Evolutionary conservation across 2,329 filamentous ascomycete genomes (phyloP), one percentile per base, ranked within the genome.

Genomic region (Penicillium nordicum): DNA sequence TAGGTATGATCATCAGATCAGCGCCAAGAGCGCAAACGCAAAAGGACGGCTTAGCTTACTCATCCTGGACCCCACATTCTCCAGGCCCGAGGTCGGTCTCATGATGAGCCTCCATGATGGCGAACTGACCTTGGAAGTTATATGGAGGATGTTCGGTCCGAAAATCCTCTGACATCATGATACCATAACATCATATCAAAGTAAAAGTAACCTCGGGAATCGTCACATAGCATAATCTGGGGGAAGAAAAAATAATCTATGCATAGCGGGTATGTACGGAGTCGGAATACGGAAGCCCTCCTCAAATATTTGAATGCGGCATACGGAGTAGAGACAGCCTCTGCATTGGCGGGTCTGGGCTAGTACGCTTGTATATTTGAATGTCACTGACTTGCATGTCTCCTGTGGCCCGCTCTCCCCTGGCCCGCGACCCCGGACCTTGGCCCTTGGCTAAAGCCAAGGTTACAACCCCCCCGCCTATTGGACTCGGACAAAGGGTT

Each of bases 401-500:
- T 43, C 52, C 45, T 42, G 29, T 54, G 37, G 45, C 45, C 51
- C 44, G 44, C 51, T 4, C n/a, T 37, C 51, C 52, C 52, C 52
- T 54, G 52, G 45, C 38, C 52, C 52, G 52, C 27, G 38, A 43
- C 10, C 49, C 49, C 49, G 40, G 52, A 55, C 38, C 52, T 49
- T 48, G 51, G 51, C 37, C 51, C 38, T 43, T 45, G 47, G 32
- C 47, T 52, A 27, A 27, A 34, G 11, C 27, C 42, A 38, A 43
- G n/a, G 29, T 14, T 36, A 38, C 29, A 5, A 5, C 12, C 30
- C 40, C 21, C 25, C 18, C 40, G 44, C 37, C 45, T 41, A 36
- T 51, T 34, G 40, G 34, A 36, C 32, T 56, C 53, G 53, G 53
- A 46, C 53, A 52, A 56, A 56, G 53, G 53, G 53, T 56, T 55